Evolutionary conservation across 805 yeast genomes (phyloP).

Genomic region (Candida lessepsii): DNA sequence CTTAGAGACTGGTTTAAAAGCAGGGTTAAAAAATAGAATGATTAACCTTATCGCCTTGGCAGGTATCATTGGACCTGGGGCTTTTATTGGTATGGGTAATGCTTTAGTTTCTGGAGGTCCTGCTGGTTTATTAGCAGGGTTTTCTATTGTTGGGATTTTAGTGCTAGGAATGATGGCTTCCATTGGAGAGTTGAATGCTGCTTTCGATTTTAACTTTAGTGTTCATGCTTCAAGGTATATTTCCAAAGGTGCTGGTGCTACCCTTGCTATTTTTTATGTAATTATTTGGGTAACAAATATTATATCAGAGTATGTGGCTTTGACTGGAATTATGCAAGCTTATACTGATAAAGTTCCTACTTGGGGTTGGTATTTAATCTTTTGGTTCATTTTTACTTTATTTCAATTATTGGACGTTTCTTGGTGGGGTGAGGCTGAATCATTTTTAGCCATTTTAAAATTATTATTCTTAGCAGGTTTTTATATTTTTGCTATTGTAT

Average conservation of each 20-base stretch:
- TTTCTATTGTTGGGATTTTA: slow-evolving; percentile 45
- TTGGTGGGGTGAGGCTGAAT: slow-evolving; percentile 30
- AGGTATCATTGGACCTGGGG: slow-evolving; percentile 47
- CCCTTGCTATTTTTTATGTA: slow-evolving; percentile 43
- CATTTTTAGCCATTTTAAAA: slow-evolving; percentile 24
- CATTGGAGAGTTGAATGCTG: slow-evolving; percentile 39
- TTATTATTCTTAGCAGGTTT: slow-evolving; percentile 22
- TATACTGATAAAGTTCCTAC: slow-evolving; percentile 43
- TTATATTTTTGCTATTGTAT: slow-evolving; percentile 20
- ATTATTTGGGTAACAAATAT: slow-evolving; percentile 36
- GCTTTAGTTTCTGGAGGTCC: slow-evolving; percentile 43
- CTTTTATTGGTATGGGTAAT: slow-evolving; percentile 54
- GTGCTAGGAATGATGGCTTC: slow-evolving; percentile 39
- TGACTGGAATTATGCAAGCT: slow-evolving; percentile 43
- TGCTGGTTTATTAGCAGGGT: slow-evolving; percentile 51
- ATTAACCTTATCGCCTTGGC: slow-evolving; percentile 24
- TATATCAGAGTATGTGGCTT: slow-evolving; percentile 47
- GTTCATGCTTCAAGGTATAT: slow-evolving; percentile 42
- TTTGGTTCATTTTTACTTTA: slow-evolving; percentile 34
- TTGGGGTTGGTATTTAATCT: slow-evolving; percentile 45
- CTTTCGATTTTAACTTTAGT: slow-evolving; percentile 42
- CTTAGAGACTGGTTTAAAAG: slow-evolving; percentile 25
- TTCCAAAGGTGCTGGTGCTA: slow-evolving; percentile 37
- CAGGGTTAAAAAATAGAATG: slow-evolving; percentile 36
- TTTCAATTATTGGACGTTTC: slow-evolving; percentile 41